Evolutionary conservation across 139 green algal species (phyloP), one percentile per base, ranked within the genome.

Genomic region (Yamagishiella unicocca): DNA sequence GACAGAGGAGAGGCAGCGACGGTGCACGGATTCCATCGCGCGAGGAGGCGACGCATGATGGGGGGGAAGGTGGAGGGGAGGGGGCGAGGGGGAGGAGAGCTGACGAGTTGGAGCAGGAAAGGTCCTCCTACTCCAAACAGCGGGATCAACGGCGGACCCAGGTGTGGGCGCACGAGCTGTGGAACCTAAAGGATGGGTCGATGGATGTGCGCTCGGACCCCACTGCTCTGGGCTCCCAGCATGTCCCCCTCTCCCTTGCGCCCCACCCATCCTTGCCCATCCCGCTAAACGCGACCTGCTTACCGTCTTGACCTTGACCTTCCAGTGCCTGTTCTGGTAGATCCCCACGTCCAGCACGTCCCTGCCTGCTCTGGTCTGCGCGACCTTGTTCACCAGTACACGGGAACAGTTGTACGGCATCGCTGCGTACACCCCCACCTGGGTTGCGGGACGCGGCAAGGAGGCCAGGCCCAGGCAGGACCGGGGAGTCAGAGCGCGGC

Each of bases 271-370:
- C 29, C n/a, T 31, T 8, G n/a, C 31, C 31, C 31, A 9, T 45
- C 25, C 64, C n/a, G 31, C 64, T 4, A 17, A 35, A n/a, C 67
- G 8, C 10, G 12, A 9, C 1, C 4, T 19, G 0, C 87, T 66
- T 74, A 91, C 87, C 87, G 87, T 91, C 73, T 88, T 91, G 73
- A 91, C 53, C 54, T 84, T 87, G 38, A 92, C 89, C 37, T 50
- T 71, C 83, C 84, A 92, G 85, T 92, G 89, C 55, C 73, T 40
- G 75, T 92, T 92, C 81, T 90, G 72, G 82, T 92, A 92, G 24
- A 92, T 89, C 74, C 89, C 89, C 42, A 92, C 85, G n/a, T 92
- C 89, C 75, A 92, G 53, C 80, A 67, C 37, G 54, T 71, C 54
- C 22, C 53, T 29, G 27, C 66, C 77, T 22, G 27, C 54, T 17